Evolutionary conservation across 148 eudicot species (phyloP), one percentile per base, ranked within the genome.

Genomic region (Agrostemma githago): DNA sequence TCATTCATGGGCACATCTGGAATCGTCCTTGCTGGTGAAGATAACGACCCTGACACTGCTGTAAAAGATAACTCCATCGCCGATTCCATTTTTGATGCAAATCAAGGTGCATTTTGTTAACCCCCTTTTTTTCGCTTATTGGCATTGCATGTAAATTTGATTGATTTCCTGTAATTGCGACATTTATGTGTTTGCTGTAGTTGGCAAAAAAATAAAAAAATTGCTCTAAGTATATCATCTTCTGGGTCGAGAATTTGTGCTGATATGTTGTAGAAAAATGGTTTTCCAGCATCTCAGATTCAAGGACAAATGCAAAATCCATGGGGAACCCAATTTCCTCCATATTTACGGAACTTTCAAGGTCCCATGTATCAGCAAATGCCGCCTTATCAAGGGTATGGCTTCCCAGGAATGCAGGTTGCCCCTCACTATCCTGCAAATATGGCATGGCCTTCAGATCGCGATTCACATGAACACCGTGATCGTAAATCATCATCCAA

Each of bases 351-450:
- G 42, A 86, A 85, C 62, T 79, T 80, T 77, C 97, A 82, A 59
- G 88, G 88, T 60, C 85, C 89, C 9, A 43, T 77, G 17, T 86
- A 81, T 83, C 92, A 82, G 74, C 93, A 86, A 77, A 80, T 85
- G 81, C 84, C 87, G 20, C 89, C 90, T 38, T 92, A 86, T 78
- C 94, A 82, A 76, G 95, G 92, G 8, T 86, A 85, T 68, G 81
- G 69, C 56, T 85, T 76, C 81, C 85, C 87, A 14, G 96, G 90
- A 56, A 86, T 88, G 86, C 88, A 83, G 74, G 85, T 61, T 41
- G 63, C 81, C 34, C 83, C 86, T 74, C 87, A 83, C 44, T 85
- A 82, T 83, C 90, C 88, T 58, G 72, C 84, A 46, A 83, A 88
- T 81, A 76, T 69, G 70, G 83, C 77, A 62, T 84, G 81, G 76